phyloP scores from a whole-genome alignment of 371 early-diverging fungal genomes.

The Amoeboaphelidium protococcarum region DNA sequence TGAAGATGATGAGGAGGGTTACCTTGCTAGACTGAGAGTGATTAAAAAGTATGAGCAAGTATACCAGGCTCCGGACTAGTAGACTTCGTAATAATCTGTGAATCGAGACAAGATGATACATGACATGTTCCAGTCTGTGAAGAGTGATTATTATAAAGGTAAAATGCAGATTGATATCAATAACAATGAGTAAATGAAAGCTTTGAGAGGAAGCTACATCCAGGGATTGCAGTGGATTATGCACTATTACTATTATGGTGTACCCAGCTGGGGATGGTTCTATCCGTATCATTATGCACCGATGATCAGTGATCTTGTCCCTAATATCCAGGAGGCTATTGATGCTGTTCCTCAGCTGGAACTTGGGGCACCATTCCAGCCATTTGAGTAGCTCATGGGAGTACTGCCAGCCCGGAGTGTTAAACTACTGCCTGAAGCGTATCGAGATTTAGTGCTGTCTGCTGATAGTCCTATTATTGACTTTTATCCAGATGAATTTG shows the following conservation, averaged over 20 bases:
- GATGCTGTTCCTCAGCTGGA: conserved; percentile 43
- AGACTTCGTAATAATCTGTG: background rate
- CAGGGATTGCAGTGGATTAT: conserved; percentile 97
- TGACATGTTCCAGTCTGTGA: background rate
- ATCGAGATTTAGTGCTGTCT: conserved; percentile 62
- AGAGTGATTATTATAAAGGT: conserved; percentile 8
- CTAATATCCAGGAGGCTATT: conserved; percentile 20
- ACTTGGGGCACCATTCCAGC: conserved; percentile 56
- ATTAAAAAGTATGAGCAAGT: background rate
- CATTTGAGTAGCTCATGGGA: conserved; percentile 95
- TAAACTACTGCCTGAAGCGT: conserved; percentile 44
- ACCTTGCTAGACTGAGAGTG: background rate
- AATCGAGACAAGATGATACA: background rate
- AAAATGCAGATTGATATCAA: conserved; percentile 9
- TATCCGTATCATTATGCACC: conserved; percentile 97
- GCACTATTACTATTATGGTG: conserved; percentile 85
- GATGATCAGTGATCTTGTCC: conserved; percentile 61
- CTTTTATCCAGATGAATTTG: conserved; percentile 75
- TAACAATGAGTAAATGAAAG: background rate
- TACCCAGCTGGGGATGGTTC: conserved; percentile 94
- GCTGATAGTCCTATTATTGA: conserved; percentile 62
- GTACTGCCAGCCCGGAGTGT: conserved; percentile 78
- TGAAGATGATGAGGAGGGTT: background rate
- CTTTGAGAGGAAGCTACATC: conserved; percentile 38
- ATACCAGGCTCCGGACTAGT: background rate